A percentile compares a stretch with the other conserved stretches of the same genome.
phyloP scores from a whole-genome alignment of 108 stramenopile species.

The Skeletonema costatum region DNA sequence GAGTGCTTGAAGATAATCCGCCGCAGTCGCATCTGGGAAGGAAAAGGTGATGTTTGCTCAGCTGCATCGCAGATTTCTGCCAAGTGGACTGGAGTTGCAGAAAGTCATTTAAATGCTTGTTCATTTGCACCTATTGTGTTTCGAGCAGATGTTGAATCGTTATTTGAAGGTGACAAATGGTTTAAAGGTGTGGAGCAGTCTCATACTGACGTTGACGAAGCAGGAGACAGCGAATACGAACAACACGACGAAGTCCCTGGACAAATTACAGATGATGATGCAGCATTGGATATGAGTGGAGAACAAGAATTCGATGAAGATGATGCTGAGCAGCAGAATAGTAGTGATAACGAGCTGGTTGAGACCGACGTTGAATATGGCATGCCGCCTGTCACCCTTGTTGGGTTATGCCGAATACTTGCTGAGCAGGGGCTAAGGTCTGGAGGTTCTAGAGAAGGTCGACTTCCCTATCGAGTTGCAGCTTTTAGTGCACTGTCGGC shows the following conservation, averaged over 20 bases:
- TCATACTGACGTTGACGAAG: constrained; percentile 6
- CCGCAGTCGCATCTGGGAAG: constrained; percentile 71
- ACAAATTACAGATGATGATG: constrained; percentile 24
- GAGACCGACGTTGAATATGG: background rate
- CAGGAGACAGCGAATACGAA: constrained; percentile 16
- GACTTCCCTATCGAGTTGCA: constrained; percentile 65
- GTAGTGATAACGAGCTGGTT: background rate
- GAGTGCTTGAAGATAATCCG: constrained; percentile 55
- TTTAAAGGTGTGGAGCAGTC: constrained; percentile 42
- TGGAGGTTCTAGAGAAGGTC: constrained; percentile 44
- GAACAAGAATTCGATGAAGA: constrained; percentile 31
- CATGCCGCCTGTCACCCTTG: constrained; percentile 32
- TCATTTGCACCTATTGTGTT: constrained; percentile 40
- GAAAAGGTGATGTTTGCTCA: constrained; percentile 64
- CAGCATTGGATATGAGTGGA: constrained; percentile 35
- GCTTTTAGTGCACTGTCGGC: constrained; percentile 49
- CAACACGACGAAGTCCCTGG: constrained; percentile 18
- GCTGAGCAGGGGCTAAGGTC: constrained; percentile 57
- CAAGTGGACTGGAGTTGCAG: constrained; percentile 41
- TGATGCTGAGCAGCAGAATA: constrained; percentile 23
- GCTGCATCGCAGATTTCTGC: constrained; percentile 40
- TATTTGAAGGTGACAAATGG: constrained; percentile 61
- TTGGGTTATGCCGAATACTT: constrained; percentile 66
- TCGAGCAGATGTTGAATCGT: constrained; percentile 35
- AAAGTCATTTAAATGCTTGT: background rate